Evolutionary conservation across 2,329 filamentous ascomycete genomes (phyloP), one percentile per base, ranked within the genome.

Genomic region (Botrytis cinerea): DNA sequence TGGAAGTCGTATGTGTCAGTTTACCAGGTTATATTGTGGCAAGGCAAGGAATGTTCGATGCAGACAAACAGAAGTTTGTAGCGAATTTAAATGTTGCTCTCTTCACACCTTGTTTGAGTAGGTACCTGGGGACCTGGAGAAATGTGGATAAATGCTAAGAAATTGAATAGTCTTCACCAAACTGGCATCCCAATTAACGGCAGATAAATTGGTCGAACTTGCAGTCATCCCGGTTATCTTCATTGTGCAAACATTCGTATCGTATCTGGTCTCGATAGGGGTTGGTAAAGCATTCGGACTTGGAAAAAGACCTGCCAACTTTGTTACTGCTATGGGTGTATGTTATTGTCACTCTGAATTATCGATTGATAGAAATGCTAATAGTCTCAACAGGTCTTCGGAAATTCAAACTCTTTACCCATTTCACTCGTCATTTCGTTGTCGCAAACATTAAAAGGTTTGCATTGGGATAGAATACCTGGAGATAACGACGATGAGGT

Each of bases 191-290:
- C 95, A 99, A 83, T 88, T 99, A 74, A 97, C 93, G 63, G 93
- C 94, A 72, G 92, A 96, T 75, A 98, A 97, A 83, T 88, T 99
- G 70, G 86, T 90, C 75, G 96, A 98, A 73, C 88, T 99, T 57
- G 94, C 92, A 77, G 92, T 99, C 77, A 99, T 99, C 74, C 96
- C 96, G n/a, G 84, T 94, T 78, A 98, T 99, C 81, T 98, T 98
- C 83, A 80, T 94, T 74, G 87, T 96, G 45, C 95, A 98, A 84
- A 98, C 94, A 0, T 78, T 92, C 14, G 90, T 98, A 43, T 98
- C 95, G 22, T 99, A 94, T 84, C 72, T 89, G 4, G 93, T 94
- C 71, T 91, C 95, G 3, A 84, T 90, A 14, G 79, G 87, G 20
- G 88, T 98, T 72, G 89, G 93, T 28, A 91, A 89, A 82, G 84